Base-by-base conservation (phyloP, 768 basidiomycete species). In the Tubosaeta brunneosetosa region DNA sequence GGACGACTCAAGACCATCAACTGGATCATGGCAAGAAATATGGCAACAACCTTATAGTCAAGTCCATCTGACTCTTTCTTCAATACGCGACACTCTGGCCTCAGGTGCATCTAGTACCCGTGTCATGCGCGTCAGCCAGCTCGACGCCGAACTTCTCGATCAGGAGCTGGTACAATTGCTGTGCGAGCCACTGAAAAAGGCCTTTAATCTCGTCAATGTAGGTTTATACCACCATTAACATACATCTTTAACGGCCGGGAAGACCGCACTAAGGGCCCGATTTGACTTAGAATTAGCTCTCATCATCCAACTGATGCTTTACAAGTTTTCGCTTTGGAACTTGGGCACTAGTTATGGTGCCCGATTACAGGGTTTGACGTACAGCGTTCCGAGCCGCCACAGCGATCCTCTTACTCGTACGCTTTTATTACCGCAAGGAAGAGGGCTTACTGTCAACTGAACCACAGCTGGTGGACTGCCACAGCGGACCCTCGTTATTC, bases 91-190 rank as follows among this genome's bases (percentile, higher is more conserved):
- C 27, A 67, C 72, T 12, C 58, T 84, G 22, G 61, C 60, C 19
- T 54, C 68, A 6, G 57, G 63, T 9, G 48, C 64, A n/a, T 68
- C 73, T 25, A 50, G 55, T 44, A 65, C 76, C 26, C 77, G 85
- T n/a, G 71, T 85, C 29, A 74, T 83, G 25, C 88, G 94, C 41
- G 92, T 98, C 44, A 88, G 89, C 8, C 91, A 95, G 68, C 82
- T 97, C 49, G 95, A 98, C 67, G 84, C 94, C 3, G 87, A 92
- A 60, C 77, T 94, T 22, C 78, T 97, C 44, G 95, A 98, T 72
- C 82, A 85, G 58, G 93, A 97, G 56, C 80, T 98, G 16, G 82
- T 88, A 31, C 79, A 84, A 27, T 72, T 97, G 54, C 77, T 98
- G 31, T 83, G 82, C 61, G 89, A 89, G 49, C 94, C 93, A n/a